Conservation (phyloP, 768 basidiomycete species). For the Russula olivacea region DNA sequence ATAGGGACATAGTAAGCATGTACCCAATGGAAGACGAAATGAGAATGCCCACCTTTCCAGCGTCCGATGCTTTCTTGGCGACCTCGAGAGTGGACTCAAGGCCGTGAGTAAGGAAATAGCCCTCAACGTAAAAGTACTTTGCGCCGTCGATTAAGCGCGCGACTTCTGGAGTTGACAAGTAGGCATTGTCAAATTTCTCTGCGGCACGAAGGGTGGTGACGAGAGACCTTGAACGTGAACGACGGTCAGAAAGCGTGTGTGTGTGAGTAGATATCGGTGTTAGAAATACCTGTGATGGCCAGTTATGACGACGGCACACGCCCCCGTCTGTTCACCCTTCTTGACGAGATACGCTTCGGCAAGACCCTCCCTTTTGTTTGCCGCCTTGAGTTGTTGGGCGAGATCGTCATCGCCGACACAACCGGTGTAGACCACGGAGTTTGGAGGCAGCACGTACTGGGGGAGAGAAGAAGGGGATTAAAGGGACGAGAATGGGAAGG, state of each 20-base stretch:
- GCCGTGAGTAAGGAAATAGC: constrained; percentile 92
- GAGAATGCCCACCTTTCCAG: constrained; percentile 57
- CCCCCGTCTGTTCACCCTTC: constrained; percentile 84
- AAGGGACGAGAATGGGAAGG: neutral
- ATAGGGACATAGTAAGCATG: neutral
- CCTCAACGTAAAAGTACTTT: constrained; percentile 89
- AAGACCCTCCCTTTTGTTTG: constrained; percentile 90
- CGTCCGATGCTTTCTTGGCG: constrained; percentile 67
- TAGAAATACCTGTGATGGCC: constrained; percentile 74
- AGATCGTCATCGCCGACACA: constrained; percentile 93
- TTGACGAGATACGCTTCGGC: constrained; percentile 85
- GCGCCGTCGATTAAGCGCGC: constrained; percentile 74
- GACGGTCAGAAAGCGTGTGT: neutral
- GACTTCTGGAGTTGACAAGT: constrained; percentile 70
- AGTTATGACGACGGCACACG: constrained; percentile 93
- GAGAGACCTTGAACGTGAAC: constrained; percentile 74
- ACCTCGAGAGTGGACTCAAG: constrained; percentile 62
- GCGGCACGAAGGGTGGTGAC: constrained; percentile 88
- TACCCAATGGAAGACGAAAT: neutral
- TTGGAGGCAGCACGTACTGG: constrained; percentile 84
- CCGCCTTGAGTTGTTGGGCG: constrained; percentile 78
- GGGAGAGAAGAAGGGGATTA: constrained; percentile 2
- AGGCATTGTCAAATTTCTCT: constrained; percentile 79
- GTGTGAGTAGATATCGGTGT: neutral
- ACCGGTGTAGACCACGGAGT: constrained; percentile 90